Evolutionary conservation across 176 grass and related monocot genomes (phyloP).

Genomic region (Neostapfia colusana): DNA sequence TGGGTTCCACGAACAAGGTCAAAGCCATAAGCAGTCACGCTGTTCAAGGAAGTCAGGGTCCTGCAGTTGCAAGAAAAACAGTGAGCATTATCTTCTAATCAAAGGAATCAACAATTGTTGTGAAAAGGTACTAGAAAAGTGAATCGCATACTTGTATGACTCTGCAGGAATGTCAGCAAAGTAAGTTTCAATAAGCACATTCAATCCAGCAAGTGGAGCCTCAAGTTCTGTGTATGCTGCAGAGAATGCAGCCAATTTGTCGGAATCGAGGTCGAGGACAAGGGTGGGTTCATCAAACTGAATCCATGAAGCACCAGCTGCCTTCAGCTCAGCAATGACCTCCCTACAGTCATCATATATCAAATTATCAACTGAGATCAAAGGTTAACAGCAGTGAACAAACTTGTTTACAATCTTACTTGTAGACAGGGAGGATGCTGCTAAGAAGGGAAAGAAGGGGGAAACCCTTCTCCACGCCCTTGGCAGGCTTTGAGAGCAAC

Average conservation of each 20-base stretch:
- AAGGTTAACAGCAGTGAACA: background rate
- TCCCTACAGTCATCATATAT: constrained; percentile 46
- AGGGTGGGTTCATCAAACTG: constrained; percentile 95
- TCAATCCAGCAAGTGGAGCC: constrained; percentile 61
- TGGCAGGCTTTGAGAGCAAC: constrained; percentile 88
- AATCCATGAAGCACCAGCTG: constrained; percentile 89
- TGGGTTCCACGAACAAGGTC: constrained; percentile 83
- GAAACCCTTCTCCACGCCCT: constrained; percentile 86
- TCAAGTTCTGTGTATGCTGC: constrained; percentile 73
- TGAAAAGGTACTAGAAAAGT: constrained; percentile 6
- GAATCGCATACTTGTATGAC: constrained; percentile 70
- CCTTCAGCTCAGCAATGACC: constrained; percentile 85
- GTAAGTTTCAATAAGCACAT: constrained; percentile 89
- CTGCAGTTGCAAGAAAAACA: constrained; percentile 49
- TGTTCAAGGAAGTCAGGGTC: constrained; percentile 64
- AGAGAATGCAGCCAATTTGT: constrained; percentile 74
- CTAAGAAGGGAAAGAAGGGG: constrained; percentile 82
- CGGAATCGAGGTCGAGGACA: constrained; percentile 74
- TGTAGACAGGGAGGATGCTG: constrained; percentile 81
- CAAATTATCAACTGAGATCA: constrained; percentile 37
- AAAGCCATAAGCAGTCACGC: constrained; percentile 83
- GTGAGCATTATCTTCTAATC: background rate
- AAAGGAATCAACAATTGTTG: background rate
- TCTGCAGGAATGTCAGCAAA: constrained; percentile 80
- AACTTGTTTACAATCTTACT: constrained; percentile 56